Percentiles rank a stretch among this genome's conserved stretches.
Evolutionary conservation across 331 rosid species (phyloP).

Genomic region (Saraca asoca): DNA sequence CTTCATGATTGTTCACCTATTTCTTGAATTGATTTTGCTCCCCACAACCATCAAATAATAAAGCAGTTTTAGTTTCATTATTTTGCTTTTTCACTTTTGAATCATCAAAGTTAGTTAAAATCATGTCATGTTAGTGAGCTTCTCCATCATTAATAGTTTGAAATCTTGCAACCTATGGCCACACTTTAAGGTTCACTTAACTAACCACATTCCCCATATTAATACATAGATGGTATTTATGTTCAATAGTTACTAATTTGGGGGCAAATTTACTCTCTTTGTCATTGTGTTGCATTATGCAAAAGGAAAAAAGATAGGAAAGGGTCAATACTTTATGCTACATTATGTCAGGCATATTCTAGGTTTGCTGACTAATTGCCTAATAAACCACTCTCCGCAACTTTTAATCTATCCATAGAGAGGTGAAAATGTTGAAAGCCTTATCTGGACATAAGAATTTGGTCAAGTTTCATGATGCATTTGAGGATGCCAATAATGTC

Average conservation of each 20-base stretch:
- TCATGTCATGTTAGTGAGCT: constrained; percentile 84
- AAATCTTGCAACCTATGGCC: constrained; percentile 49
- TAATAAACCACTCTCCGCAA: too few relatives aligned
- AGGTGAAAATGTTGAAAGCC: too few relatives aligned
- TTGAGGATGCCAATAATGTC: too few relatives aligned
- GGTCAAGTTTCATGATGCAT: too few relatives aligned
- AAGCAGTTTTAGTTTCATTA: constrained; percentile 62
- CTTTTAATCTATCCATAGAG: too few relatives aligned
- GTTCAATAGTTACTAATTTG: constrained; percentile 28
- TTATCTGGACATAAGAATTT: too few relatives aligned
- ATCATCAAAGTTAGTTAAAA: constrained; percentile 65
- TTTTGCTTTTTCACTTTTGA: constrained; percentile 65
- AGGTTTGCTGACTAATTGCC: too few relatives aligned
- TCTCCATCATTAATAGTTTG: constrained; percentile 78
- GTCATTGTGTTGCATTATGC: too few relatives aligned
- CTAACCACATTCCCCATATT: constrained; percentile 38
- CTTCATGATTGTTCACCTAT: constrained; percentile 69
- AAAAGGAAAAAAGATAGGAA: background rate
- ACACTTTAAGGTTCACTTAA: constrained; percentile 44
- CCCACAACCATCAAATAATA: constrained; percentile 75
- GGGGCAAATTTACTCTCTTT: constrained; percentile 26
- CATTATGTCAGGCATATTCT: too few relatives aligned
- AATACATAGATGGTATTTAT: constrained; percentile 6
- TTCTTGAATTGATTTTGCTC: constrained; percentile 90
- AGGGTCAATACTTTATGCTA: constrained; percentile 25